phyloP scores from a whole-genome alignment of 2,329 filamentous ascomycete genomes.

The Sporothrix pseudoabietina region DNA sequence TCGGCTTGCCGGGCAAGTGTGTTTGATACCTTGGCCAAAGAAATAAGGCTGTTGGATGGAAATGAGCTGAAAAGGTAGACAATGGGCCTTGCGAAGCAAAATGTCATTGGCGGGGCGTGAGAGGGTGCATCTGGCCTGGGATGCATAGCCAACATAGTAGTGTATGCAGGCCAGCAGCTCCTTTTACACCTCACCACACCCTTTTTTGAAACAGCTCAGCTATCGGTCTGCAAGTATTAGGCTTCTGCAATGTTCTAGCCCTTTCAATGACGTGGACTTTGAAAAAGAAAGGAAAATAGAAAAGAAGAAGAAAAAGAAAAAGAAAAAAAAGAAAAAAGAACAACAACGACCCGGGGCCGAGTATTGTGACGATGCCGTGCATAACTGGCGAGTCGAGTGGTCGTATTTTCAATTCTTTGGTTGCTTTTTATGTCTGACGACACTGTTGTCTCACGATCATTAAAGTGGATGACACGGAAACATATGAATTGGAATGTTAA shows the following conservation, averaged over 20 bases:
- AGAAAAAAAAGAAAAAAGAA: not conserved
- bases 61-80: not conserved
- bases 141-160: not conserved
- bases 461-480: slow-evolving; percentile 15
- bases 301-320: too few species aligned
- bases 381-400: not conserved
- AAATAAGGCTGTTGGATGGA: not conserved
- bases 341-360: not conserved
- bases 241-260: not conserved
- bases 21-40: not conserved
- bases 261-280: slow-evolving; percentile 24
- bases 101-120: slow-evolving; percentile 1
- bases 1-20: not conserved
- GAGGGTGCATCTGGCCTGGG: not conserved
- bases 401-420: not conserved
- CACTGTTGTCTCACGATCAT: not conserved
- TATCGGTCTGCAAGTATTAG: not conserved
- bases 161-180: slow-evolving; percentile 18
- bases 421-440: not conserved
- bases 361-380: slow-evolving; percentile 19
- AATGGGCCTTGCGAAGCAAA: not conserved
- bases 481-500: not conserved
- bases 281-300: not conserved
- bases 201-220: not conserved
- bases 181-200: slow-evolving; percentile 30